Base-by-base conservation (phyloP, 31 red algal genomes). In the Asparagopsis taxiformis region DNA sequence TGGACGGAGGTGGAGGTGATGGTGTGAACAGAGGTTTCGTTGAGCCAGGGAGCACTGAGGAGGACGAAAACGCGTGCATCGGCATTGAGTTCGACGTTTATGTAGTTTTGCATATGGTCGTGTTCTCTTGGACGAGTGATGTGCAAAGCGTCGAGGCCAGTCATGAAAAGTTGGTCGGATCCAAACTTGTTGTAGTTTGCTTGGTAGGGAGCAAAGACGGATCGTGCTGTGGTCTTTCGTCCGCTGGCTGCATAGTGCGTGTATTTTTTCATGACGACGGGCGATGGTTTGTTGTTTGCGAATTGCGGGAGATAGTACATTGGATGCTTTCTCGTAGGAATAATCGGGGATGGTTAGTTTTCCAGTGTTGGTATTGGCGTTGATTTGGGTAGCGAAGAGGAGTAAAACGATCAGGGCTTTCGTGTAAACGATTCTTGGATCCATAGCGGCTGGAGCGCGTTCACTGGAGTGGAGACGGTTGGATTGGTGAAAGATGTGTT, bases 191-290 rank as follows among this genome's bases (percentile, higher is more conserved):
- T 16, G 53, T 73, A 73, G 31, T 26, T 32, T 19, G 69, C 69
- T 8, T 36, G 32, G 6, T 41, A 16, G 10, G 69, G 69, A 58
- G 69, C 51, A 35, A 73, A 73, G 6, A 57, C 22, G 28, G 41
- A 38, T 31, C 28, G 16, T 8, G 36, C n/a, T 41, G 51, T 58
- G 16, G 26, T 10, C 9, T 58, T 29, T 8, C 38, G n/a, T n/a
- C n/a, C 51, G 29, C 17, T 55, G 22, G 26, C 23, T 1, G 21
- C 6, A 15, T 41, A 56, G 50, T 36, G 51, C 20, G 56, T 58
- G 33, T 73, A 73, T 23, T 54, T 73, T 13, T 59, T 73, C 51
- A 73, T 55, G 9, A 73, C 54, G 22, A 57, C 69, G 1, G 69
- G 69, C 16, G 16, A 34, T 3, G 50, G 50, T 34, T 35, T 26